A percentile compares a stretch with the other conserved stretches of the same genome.
phyloP scores from a whole-genome alignment of 139 green algal species.

The Haematococcus lacustris region DNA sequence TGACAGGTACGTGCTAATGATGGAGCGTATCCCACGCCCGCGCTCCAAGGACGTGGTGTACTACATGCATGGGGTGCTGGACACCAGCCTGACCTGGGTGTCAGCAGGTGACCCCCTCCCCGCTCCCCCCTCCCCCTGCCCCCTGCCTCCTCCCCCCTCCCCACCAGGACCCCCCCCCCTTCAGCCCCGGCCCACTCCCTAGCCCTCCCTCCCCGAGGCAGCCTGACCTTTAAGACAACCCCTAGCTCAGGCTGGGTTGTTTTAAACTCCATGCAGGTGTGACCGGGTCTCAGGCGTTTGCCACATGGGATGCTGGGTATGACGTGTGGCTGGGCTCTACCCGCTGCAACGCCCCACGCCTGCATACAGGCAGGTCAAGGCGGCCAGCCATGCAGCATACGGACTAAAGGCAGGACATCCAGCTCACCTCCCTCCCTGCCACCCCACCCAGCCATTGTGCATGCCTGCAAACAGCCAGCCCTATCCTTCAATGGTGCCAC shows the following conservation, averaged over 20 bases:
- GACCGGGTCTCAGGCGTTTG: slow-evolving; percentile 73
- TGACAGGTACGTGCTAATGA: slow-evolving; percentile 67
- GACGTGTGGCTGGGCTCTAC: slow-evolving; percentile 93
- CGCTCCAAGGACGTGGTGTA: slow-evolving; percentile 62
- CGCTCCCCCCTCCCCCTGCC: too few relatives aligned
- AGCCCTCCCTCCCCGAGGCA: too few relatives aligned
- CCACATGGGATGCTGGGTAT: slow-evolving; percentile 81
- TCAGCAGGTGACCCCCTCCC: slow-evolving; percentile 3
- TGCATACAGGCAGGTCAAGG: slow-evolving; percentile 44
- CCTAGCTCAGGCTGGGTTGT: slow-evolving; percentile 38
- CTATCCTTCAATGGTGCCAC: too few relatives aligned
- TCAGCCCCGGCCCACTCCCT: too few relatives aligned
- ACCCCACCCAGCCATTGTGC: too few relatives aligned
- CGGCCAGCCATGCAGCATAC: too few relatives aligned
- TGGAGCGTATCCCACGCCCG: slow-evolving; percentile 76
- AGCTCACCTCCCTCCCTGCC: too few relatives aligned
- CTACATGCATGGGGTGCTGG: slow-evolving; percentile 83
- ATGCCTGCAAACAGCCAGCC: slow-evolving; percentile 1
- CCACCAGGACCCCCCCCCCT: too few relatives aligned
- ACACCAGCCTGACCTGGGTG: slow-evolving; percentile 88
- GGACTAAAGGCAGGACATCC: too few relatives aligned
- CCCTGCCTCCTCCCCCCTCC: too few relatives aligned
- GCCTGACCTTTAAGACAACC: too few relatives aligned
- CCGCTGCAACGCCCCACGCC: slow-evolving; percentile 67
- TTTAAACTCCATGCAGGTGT: slow-evolving; percentile 32